A percentile compares a stretch with the other conserved stretches of the same genome.
These are phyloP conservation scores for Vitis rupestris DNA, from an alignment of 164 flowering plant genomes.

Conservation along the genomic window DNA sequence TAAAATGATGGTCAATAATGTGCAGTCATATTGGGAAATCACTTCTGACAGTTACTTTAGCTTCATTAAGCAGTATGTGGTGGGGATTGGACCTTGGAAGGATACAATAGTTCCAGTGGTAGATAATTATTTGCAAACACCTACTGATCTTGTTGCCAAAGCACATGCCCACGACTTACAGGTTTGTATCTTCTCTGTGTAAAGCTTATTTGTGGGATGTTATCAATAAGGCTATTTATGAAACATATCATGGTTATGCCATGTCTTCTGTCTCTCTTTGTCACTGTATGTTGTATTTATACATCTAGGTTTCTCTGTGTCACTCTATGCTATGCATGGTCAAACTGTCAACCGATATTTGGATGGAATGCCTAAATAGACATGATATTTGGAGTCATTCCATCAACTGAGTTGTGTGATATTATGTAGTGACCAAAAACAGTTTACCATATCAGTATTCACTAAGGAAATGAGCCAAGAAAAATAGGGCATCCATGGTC, in stretches of 20 bases:
- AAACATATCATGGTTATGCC: background rate
- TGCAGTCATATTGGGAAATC: conserved; percentile 85
- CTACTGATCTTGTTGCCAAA: conserved; percentile 87
- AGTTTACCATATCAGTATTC: no score
- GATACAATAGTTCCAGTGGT: conserved; percentile 73
- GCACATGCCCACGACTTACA: conserved; percentile 86
- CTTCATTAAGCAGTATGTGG: conserved; percentile 79
- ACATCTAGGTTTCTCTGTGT: no score
- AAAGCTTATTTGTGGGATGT: background rate
- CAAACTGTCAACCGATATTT: no score
- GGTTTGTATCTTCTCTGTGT: conserved; percentile 34
- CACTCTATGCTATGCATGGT: no score
- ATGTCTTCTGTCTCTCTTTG: background rate
- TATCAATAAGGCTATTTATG: background rate
- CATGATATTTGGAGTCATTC: no score
- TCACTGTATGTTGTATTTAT: background rate
- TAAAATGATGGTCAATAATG: conserved; percentile 1
- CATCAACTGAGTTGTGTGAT: no score
- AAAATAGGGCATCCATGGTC: no score
- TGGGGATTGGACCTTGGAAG: conserved; percentile 98
- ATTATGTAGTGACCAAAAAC: no score
- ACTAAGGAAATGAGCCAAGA: no score
- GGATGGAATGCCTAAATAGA: no score
- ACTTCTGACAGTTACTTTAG: conserved; percentile 79
- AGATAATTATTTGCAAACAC: conserved; percentile 52